Evolutionary conservation across 306 rosid species (phyloP).

Genomic region (Cucumis cinereus): DNA sequence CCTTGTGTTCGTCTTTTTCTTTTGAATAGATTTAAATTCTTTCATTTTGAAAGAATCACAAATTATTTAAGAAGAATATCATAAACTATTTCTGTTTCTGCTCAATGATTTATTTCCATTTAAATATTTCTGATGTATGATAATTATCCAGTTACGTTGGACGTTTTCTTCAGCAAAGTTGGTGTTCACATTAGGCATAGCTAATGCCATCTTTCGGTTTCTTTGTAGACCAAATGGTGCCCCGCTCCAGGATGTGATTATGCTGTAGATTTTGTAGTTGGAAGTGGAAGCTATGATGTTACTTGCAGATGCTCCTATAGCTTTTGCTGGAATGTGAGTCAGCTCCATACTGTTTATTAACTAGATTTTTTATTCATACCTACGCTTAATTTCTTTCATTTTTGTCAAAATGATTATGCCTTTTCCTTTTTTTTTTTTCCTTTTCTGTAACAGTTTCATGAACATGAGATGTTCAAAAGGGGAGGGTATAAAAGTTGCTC

Average conservation of each 20-base stretch:
- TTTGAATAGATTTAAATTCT: no score
- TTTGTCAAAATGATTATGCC: background rate
- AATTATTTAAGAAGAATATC: background rate
- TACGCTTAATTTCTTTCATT: background rate
- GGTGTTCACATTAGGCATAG: background rate
- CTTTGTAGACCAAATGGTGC: slow-evolving; percentile 77
- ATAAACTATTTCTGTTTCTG: background rate
- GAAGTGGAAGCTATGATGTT: slow-evolving; percentile 84
- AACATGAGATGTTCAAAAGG: no score
- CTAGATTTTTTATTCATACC: background rate
- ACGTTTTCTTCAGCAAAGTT: background rate
- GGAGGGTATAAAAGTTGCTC: no score
- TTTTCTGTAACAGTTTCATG: no score
- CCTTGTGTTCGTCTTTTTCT: no score
- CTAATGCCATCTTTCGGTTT: background rate
- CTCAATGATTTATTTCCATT: background rate
- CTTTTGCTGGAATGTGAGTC: slow-evolving; percentile 90
- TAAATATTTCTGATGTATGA: background rate
- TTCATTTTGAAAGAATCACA: background rate
- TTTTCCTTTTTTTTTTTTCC: no score
- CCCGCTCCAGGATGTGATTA: slow-evolving; percentile 92
- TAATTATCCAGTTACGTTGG: background rate
- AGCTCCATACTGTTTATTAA: background rate
- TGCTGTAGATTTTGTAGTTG: slow-evolving; percentile 78
- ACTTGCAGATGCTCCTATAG: slow-evolving; percentile 75